Evolutionary conservation across 2,329 filamentous ascomycete species (phyloP).

Genomic region (Zopfia rhizophila): DNA sequence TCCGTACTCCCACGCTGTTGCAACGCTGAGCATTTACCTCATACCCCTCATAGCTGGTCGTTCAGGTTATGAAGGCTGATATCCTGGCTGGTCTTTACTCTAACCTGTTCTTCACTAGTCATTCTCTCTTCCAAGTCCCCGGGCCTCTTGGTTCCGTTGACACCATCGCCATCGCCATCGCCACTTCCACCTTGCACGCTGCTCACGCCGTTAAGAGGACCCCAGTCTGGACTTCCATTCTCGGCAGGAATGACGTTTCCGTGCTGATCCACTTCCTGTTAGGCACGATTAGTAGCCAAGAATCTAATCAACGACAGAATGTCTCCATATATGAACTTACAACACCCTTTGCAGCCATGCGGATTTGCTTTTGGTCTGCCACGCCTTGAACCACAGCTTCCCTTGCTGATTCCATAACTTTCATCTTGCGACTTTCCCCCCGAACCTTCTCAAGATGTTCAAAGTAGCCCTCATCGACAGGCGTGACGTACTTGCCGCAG

Average conservation of each 20-base stretch:
- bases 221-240: constrained; percentile 37
- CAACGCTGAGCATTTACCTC: too few species aligned
- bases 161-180: constrained; percentile 27
- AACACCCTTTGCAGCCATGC: constrained; percentile 71
- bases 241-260: constrained; percentile 67
- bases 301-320: not conserved
- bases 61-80: constrained; percentile 69
- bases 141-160: constrained; percentile 32
- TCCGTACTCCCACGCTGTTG: too few species aligned
- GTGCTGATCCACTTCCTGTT: constrained; percentile 61
- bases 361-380: constrained; percentile 69
- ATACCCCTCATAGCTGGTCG: constrained; percentile 40
- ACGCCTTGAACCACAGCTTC: constrained; percentile 72
- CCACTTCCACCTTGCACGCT: constrained; percentile 20
- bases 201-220: constrained; percentile 31
- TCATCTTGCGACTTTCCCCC: constrained; percentile 75
- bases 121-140: constrained; percentile 32
- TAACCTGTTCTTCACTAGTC: constrained; percentile 52
- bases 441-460: constrained; percentile 78
- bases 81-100: constrained; percentile 63
- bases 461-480: constrained; percentile 82
- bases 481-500: constrained; percentile 85
- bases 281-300: constrained; percentile 19
- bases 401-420: constrained; percentile 72
- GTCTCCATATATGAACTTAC: constrained; percentile 36